phyloP scores from a whole-genome alignment of 2,329 filamentous ascomycete genomes.

The Penicillium sp. region DNA sequence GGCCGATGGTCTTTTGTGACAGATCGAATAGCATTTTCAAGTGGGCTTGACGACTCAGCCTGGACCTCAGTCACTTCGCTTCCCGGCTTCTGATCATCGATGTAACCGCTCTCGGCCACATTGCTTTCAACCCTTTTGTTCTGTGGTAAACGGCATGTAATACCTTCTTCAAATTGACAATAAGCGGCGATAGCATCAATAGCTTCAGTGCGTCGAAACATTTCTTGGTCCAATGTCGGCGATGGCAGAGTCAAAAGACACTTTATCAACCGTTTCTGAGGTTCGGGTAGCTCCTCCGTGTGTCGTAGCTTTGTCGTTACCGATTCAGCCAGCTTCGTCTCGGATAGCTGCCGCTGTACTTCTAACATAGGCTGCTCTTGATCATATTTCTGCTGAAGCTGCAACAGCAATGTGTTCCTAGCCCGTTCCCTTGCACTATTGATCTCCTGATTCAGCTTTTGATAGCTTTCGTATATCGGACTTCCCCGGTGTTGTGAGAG shows the following conservation, averaged over 20 bases:
- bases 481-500: conserved; percentile 17
- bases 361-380: conserved; percentile 29
- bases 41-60: conserved; percentile 5
- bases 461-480: conserved; percentile 19
- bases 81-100: conserved; percentile 2
- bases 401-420: conserved; percentile 18
- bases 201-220: conserved; percentile 31
- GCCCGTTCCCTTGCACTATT: conserved; percentile 3
- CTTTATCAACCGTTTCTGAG: conserved; percentile 35
- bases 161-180: conserved; percentile 6
- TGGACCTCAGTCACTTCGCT: conserved; percentile 9
- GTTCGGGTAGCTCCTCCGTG: conserved; percentile 30
- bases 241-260: conserved; percentile 35
- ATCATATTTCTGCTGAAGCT: conserved; percentile 28
- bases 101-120: not conserved
- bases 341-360: conserved; percentile 29
- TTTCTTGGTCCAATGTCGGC: conserved; percentile 32
- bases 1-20: conserved; percentile 15
- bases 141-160: not conserved
- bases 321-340: conserved; percentile 23
- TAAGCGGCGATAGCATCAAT: conserved; percentile 29
- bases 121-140: conserved; percentile 4
- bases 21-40: conserved; percentile 15
- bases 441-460: conserved; percentile 20
- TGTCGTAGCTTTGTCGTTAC: conserved; percentile 23